Conservation (phyloP, 495 filamentous ascomycete species). For the Penicillium bialowiezense region DNA sequence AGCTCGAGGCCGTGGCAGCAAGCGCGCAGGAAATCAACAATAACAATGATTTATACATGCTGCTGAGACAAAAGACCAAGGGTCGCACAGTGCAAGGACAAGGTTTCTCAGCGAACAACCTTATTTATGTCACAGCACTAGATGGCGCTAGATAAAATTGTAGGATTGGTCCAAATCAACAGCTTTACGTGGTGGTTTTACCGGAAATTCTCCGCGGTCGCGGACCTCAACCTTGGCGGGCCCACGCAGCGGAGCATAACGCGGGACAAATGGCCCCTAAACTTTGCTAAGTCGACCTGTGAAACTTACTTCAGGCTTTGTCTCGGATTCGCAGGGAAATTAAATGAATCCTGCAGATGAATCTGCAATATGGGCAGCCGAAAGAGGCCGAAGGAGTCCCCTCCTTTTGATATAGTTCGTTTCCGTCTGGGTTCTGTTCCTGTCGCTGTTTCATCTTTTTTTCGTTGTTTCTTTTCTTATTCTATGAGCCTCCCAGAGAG, state of each 20-base stretch:
- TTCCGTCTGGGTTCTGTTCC: neutral
- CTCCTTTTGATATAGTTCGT: neutral
- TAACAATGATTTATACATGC: slow-evolving; percentile 6
- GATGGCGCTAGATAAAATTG: neutral
- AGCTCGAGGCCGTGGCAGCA: slow-evolving; percentile 7
- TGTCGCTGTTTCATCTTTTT: neutral
- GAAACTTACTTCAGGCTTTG: neutral
- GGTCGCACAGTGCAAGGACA: neutral
- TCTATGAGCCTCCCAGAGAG: neutral
- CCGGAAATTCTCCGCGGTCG: neutral
- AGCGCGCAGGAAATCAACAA: slow-evolving; percentile 4
- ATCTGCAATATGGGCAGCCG: too few relatives aligned
- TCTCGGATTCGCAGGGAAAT: too few relatives aligned
- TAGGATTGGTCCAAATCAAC: neutral
- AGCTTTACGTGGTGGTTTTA: neutral
- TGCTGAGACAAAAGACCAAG: neutral
- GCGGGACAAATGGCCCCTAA: neutral
- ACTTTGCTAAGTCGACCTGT: neutral
- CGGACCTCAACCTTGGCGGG: neutral
- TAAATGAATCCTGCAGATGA: too few relatives aligned
- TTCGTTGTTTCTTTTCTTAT: neutral
- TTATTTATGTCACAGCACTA: neutral
- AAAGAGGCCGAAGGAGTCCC: too few relatives aligned
- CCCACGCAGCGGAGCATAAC: neutral
- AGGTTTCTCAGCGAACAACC: neutral